phyloP scores from a whole-genome alignment of 2,329 filamentous ascomycete genomes.

The Pseudogymnoascus sp. region DNA sequence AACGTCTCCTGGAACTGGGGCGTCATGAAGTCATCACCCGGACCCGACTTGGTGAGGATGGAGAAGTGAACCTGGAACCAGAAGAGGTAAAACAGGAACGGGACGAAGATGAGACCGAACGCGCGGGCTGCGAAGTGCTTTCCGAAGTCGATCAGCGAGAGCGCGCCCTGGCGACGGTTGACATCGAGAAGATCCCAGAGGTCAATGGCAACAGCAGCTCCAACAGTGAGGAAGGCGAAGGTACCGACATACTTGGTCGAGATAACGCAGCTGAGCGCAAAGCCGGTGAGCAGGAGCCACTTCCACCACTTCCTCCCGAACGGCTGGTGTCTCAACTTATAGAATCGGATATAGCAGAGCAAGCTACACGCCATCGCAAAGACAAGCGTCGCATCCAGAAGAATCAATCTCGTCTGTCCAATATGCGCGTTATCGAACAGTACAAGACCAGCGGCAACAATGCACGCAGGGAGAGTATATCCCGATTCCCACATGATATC shows the following conservation, averaged over 20 bases:
- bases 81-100: constrained; percentile 97
- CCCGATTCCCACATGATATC: constrained; percentile 99
- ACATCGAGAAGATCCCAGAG: constrained; percentile 91
- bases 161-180: constrained; percentile 71
- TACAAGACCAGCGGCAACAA: constrained; percentile 76
- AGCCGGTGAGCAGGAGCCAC: constrained; percentile 91
- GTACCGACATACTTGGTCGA: constrained; percentile 96
- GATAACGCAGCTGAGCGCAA: constrained; percentile 92
- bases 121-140: constrained; percentile 86
- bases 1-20: constrained; percentile 97
- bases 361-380: constrained; percentile 94
- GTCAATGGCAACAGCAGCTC: constrained; percentile 86
- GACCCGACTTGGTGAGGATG: constrained; percentile 78
- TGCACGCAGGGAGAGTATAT: constrained; percentile 86
- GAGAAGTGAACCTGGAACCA: constrained; percentile 99
- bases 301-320: constrained; percentile 99
- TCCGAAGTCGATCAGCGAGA: constrained; percentile 68
- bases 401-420: constrained; percentile 87
- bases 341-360: constrained; percentile 92
- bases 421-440: constrained; percentile 98
- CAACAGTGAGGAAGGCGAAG: constrained; percentile 96
- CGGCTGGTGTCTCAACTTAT: constrained; percentile 82
- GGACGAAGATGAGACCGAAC: constrained; percentile 79
- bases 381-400: constrained; percentile 88
- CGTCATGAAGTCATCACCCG: constrained; percentile 97